Evolutionary conservation across 139 green algal species (phyloP).

Genomic region (Auxenochlorella protothecoides): DNA sequence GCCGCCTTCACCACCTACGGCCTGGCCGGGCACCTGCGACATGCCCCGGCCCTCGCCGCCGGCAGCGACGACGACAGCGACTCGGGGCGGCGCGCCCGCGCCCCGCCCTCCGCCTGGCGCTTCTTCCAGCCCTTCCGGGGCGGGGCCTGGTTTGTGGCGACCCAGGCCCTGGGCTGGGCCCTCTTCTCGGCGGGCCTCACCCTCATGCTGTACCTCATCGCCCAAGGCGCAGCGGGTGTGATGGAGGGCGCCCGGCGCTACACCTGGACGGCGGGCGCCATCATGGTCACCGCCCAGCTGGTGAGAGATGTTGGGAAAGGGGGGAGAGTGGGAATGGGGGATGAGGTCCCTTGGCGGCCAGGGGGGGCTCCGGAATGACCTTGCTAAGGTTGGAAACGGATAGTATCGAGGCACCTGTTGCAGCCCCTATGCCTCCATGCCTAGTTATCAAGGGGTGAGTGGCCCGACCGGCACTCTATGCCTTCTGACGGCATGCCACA

Average conservation of each 20-base stretch:
- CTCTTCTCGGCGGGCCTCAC: constrained; percentile 54
- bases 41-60: constrained; percentile 7
- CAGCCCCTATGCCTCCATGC: too few species aligned
- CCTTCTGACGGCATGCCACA: too few species aligned
- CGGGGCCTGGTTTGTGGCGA: constrained; percentile 58
- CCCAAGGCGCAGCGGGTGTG: constrained; percentile 41
- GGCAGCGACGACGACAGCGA: not conserved
- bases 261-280: constrained; percentile 37
- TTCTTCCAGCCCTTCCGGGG: constrained; percentile 79
- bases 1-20: constrained; percentile 65
- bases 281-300: constrained; percentile 53
- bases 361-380: too few species aligned
- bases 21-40: constrained; percentile 52
- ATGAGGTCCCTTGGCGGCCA: too few species aligned
- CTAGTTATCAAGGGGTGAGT: too few species aligned
- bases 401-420: too few species aligned
- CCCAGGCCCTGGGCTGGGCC: constrained; percentile 64
- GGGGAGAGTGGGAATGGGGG: not conserved
- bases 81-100: too few species aligned
- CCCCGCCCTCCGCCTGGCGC: constrained; percentile 29
- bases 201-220: constrained; percentile 38
- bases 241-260: constrained; percentile 46
- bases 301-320: constrained; percentile 11
- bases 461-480: too few species aligned
- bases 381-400: too few species aligned